phyloP scores from a whole-genome alignment of 768 basidiomycete species.

The Leucosporidium yakuticum region DNA sequence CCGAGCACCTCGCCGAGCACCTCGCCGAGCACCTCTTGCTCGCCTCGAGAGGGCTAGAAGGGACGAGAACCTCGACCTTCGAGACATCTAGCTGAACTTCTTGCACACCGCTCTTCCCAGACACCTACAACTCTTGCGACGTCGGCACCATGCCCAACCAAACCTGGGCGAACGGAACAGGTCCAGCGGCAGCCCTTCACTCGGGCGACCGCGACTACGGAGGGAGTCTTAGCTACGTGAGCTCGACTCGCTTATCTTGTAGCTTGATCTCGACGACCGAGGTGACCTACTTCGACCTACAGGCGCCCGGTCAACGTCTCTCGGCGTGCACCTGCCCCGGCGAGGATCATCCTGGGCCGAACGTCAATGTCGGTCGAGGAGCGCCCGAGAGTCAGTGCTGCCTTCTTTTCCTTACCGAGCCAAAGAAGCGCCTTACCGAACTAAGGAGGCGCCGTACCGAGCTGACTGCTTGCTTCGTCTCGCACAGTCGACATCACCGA shows the following conservation, averaged over 20 bases:
- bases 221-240: conserved; percentile 28
- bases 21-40: no score
- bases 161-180: conserved; percentile 53
- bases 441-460: no score
- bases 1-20: background rate
- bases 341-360: conserved; percentile 73
- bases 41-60: no score
- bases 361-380: conserved; percentile 56
- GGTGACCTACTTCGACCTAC: conserved; percentile 9
- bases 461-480: background rate
- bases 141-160: conserved; percentile 72
- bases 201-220: conserved; percentile 44
- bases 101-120: conserved; percentile 41
- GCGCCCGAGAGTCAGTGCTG: conserved; percentile 64
- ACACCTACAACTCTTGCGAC: conserved; percentile 57
- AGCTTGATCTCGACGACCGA: no score
- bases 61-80: no score
- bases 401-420: background rate
- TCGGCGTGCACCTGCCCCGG: conserved; percentile 82
- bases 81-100: conserved; percentile 70
- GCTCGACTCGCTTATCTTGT: background rate
- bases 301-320: conserved; percentile 74
- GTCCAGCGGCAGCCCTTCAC: conserved; percentile 53
- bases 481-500: conserved; percentile 56
- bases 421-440: background rate